Evolutionary conservation across 2,329 filamentous ascomycete species (phyloP), one percentile per base, ranked within the genome.

Genomic region (Alternaria sp.): DNA sequence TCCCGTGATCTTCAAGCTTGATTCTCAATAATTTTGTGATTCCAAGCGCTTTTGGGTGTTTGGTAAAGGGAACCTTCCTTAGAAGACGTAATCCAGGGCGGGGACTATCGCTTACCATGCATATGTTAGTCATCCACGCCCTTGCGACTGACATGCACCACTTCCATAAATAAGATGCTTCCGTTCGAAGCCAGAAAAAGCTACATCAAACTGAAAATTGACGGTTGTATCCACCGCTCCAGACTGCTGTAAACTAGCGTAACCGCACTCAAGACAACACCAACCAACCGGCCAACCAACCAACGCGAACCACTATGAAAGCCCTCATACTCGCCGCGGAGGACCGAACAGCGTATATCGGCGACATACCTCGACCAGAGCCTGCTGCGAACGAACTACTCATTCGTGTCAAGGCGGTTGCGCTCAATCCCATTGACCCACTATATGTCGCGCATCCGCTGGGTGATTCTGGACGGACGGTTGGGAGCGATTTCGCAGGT

Each of bases 381-480:
- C 60, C 63, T 25, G 50, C n/a, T 2, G 11, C 59, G 8, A 57
- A 52, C 16, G 72, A 76, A 50, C 45, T 75, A 20, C 62, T 75
- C 1, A 59, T 78, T 25, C 43, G 62, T 45, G 72, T 74, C n/a
- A 38, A 64, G 25, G 62, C 64, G 20, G 65, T 78, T 14, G 66
- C 74, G 10, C 68, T 78, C n/a, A 77, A 78, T 45, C 73, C 71
- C 1, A 64, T 73, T 69, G 77, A 72, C 41, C 61, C 75, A 7
- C 70, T 81, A 0, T 82, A 81, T 50, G 73, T 74, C 2, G 54
- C 41, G 2, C 64, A 78, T 2, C 81, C 80, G 0, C 73, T 82
- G 12, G 80, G 7, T 40, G 67, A 43, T 38, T 74, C 57, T 36
- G 69, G 74, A 4, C 72, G 80, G 1, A 65, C 75, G 0, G 60